A percentile compares a stretch with the other conserved stretches of the same genome.
These are phyloP conservation scores for Evansstolkia leycettana DNA, from an alignment of 495 filamentous ascomycete species.

Conservation along the genomic window DNA sequence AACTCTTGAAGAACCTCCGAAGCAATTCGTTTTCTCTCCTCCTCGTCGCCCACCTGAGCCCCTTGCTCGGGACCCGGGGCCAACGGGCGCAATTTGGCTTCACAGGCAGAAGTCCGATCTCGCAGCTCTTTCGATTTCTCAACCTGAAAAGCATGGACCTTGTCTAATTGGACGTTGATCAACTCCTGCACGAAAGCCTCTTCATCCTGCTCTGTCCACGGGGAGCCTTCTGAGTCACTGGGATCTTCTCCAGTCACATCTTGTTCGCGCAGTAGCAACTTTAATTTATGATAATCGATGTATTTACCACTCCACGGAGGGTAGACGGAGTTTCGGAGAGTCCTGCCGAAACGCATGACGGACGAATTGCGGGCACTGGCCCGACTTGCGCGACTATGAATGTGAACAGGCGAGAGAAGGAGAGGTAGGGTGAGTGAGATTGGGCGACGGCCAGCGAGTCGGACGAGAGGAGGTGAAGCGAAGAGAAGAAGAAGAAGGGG, in stretches of 20 bases:
- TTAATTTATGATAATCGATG: slow-evolving; percentile 90
- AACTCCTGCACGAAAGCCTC: slow-evolving; percentile 86
- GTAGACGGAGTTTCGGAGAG: slow-evolving; percentile 66
- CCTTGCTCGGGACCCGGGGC: slow-evolving; percentile 20
- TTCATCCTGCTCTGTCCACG: slow-evolving; percentile 96
- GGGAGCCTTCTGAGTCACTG: slow-evolving; percentile 35
- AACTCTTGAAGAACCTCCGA: slow-evolving; percentile 65
- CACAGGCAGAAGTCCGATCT: slow-evolving; percentile 48
- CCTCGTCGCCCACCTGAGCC: slow-evolving; percentile 17
- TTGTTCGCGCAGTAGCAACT: slow-evolving; percentile 68
- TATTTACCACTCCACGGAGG: slow-evolving; percentile 86
- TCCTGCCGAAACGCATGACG: slow-evolving; percentile 84
- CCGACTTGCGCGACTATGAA: neutral
- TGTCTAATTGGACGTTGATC: slow-evolving; percentile 87
- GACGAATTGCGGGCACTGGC: neutral
- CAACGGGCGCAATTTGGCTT: slow-evolving; percentile 37
- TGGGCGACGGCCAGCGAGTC: no score
- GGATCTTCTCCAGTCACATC: slow-evolving; percentile 37
- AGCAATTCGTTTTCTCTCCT: slow-evolving; percentile 39
- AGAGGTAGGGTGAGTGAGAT: no score
- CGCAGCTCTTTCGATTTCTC: slow-evolving; percentile 60
- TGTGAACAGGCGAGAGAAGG: no score
- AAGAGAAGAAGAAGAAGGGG: no score
- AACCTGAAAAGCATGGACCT: slow-evolving; percentile 82
- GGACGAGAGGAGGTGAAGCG: no score